Base-by-base conservation (phyloP, 2,329 filamentous ascomycete genomes). In the Lojkania enalia region DNA sequence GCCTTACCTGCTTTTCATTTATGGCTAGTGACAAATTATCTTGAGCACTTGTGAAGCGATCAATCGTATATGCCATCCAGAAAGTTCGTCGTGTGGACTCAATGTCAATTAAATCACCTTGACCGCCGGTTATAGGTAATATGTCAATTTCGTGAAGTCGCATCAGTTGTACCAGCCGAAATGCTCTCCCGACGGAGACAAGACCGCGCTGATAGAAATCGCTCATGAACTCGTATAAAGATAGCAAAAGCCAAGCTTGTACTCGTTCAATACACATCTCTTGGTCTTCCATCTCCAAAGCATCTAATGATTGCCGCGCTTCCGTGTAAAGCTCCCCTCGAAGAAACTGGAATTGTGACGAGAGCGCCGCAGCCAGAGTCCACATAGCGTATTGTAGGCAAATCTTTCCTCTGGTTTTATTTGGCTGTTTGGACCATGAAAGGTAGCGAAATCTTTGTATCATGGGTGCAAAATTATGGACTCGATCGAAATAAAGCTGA, bases 31-130 rank as follows among this genome's bases (percentile, higher is more conserved):
- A 64, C 36, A 58, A 53, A 3, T 57, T 57, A 27, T 62, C 61
- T 12, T 60, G 56, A 4, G 70, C 58, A 37, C 64, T 64, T n/a
- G 64, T 52, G 25, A 71, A 65, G 1, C 62, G 65, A 51, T 73
- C 71, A 13, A 73, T 46, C 11, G 55, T 60, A 41, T 69, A 72
- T 0, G 70, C 70, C 61, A 72, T 63, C 71, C 71, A 73, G 48
- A 72, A 73, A 0, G 63, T 65, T n/a, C 71, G 48, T 12, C 71
- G 46, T 31, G 57, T 63, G 44, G 71, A 63, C 46, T 73, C 71
- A 6, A 57, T 49, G n/a, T 64, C 59, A 23, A 39, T 27, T 19
- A 36, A 36, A 36, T 36, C 33, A 36, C 33, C 33, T 19, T 36
- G 33, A n/a, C n/a, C n/a, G n/a, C n/a, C n/a, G n/a, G n/a, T n/a